Percentiles rank a stretch among this genome's conserved stretches.
Evolutionary conservation across 2,329 filamentous ascomycete species (phyloP).

Genomic region (Penicillium digitatum): DNA sequence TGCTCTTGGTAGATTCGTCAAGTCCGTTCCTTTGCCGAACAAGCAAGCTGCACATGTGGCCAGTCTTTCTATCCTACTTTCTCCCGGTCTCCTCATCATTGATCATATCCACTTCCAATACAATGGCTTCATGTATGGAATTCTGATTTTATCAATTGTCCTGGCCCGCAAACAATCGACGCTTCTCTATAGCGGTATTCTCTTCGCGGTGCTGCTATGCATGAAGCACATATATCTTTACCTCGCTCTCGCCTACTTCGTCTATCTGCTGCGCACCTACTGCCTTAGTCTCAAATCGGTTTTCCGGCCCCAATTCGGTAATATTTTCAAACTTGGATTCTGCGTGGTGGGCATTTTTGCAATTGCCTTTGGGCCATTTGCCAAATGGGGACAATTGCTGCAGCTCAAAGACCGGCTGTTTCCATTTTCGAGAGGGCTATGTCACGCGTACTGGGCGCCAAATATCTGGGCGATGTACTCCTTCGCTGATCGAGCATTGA

Average conservation of each 20-base stretch:
- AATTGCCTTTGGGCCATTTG: constrained; percentile 86
- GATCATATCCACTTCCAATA: constrained; percentile 99
- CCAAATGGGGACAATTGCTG: constrained; percentile 71
- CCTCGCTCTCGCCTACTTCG: constrained; percentile 90
- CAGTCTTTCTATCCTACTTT: constrained; percentile 83
- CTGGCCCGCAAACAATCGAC: constrained; percentile 72
- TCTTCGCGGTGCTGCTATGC: constrained; percentile 82
- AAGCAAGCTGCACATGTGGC: constrained; percentile 78
- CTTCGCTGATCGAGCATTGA: constrained; percentile 77
- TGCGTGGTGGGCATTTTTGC: constrained; percentile 69
- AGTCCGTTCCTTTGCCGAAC: constrained; percentile 61
- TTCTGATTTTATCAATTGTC: constrained; percentile 81
- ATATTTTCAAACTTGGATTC: constrained; percentile 76
- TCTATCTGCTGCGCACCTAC: constrained; percentile 84
- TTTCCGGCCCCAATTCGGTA: constrained; percentile 70
- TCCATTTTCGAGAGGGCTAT: constrained; percentile 87
- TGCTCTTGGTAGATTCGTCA: constrained; percentile 59
- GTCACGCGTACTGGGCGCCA: constrained; percentile 97
- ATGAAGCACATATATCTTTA: constrained; percentile 99
- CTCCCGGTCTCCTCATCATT: constrained; percentile 90
- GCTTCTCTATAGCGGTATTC: constrained; percentile 70
- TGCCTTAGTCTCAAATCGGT: constrained; percentile 75
- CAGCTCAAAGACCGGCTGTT: constrained; percentile 84
- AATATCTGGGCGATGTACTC: constrained; percentile 98
- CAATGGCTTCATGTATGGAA: constrained; percentile 92